Conservation (phyloP, 495 filamentous ascomycete species). For the Podospora tetraspora region DNA sequence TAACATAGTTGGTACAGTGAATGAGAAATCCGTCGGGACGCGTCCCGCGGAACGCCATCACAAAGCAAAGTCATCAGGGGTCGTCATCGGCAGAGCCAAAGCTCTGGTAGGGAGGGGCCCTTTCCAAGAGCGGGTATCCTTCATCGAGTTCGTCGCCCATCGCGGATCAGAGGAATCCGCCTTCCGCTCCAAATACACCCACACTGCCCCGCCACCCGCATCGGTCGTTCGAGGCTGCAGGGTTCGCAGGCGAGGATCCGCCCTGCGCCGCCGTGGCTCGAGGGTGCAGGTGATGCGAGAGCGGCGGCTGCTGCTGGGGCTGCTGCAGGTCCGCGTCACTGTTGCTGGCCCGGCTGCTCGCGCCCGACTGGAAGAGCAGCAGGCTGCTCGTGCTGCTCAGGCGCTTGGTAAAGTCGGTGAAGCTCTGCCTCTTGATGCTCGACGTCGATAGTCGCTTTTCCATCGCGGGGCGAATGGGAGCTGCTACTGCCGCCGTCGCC, state of each 20-base stretch:
- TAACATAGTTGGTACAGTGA: conserved; percentile 11
- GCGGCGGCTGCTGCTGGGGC: conserved; percentile 19
- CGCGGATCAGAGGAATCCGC: conserved; percentile 34
- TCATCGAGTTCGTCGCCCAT: background rate
- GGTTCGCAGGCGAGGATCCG: conserved; percentile 12
- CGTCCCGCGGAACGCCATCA: background rate
- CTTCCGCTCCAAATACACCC: conserved; percentile 47
- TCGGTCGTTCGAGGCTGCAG: conserved; percentile 17
- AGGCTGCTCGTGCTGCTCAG: conserved; percentile 49
- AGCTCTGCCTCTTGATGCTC: conserved; percentile 44
- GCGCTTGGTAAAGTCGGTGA: conserved; percentile 50
- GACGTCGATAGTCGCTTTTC: conserved; percentile 45
- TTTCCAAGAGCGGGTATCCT: background rate
- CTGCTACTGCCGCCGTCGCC: conserved; percentile 11
- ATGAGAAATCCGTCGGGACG: background rate
- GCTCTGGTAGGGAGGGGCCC: background rate
- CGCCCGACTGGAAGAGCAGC: conserved; percentile 43
- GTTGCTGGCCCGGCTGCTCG: conserved; percentile 43
- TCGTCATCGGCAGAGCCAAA: background rate
- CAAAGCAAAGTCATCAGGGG: conserved; percentile 1
- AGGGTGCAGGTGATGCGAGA: conserved; percentile 25
- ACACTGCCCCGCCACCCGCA: conserved; percentile 47
- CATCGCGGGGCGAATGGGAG: conserved; percentile 12
- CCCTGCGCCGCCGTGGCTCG: conserved; percentile 14
- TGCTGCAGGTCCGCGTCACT: conserved; percentile 35